Percentiles rank a stretch among this genome's conserved stretches.
Evolutionary conservation across 148 eudicot genomes (phyloP).

Genomic region (Cornus florida): DNA sequence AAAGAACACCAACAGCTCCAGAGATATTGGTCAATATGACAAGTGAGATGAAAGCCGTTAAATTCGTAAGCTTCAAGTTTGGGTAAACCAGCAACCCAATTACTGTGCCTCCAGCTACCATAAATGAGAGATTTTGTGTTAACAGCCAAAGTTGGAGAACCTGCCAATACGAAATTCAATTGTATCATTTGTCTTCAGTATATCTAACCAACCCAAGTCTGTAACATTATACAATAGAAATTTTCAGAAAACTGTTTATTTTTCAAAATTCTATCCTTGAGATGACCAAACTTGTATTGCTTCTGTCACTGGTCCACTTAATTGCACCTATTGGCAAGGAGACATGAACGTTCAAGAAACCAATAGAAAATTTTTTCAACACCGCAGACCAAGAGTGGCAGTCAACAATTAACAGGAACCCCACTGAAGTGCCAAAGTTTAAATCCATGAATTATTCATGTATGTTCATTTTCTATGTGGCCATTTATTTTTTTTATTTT

Average conservation of each 20-base stretch:
- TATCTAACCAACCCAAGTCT: not conserved
- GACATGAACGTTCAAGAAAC: too few relatives aligned
- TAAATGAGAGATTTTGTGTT: conserved; percentile 72
- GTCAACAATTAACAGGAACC: too few relatives aligned
- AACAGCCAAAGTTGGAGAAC: conserved; percentile 74
- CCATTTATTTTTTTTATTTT: not conserved
- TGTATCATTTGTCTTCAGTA: not conserved
- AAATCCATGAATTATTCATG: too few relatives aligned
- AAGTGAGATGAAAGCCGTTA: conserved; percentile 42
- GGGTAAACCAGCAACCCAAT: conserved; percentile 45
- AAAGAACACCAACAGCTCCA: conserved; percentile 86
- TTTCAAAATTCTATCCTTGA: not conserved
- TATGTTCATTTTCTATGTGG: not conserved
- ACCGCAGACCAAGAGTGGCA: too few relatives aligned
- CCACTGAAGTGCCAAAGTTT: too few relatives aligned
- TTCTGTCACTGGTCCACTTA: not conserved
- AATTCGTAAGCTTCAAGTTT: conserved; percentile 36
- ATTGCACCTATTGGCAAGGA: not conserved
- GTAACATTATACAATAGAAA: not conserved
- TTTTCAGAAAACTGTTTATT: not conserved
- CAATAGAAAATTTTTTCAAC: too few relatives aligned
- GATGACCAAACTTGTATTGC: not conserved
- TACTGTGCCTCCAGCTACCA: conserved; percentile 77
- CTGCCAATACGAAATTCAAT: conserved; percentile 30
- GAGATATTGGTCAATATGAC: conserved; percentile 56